Evolutionary conservation across 768 basidiomycete species (phyloP).

Genomic region (Termitomyces sp.): DNA sequence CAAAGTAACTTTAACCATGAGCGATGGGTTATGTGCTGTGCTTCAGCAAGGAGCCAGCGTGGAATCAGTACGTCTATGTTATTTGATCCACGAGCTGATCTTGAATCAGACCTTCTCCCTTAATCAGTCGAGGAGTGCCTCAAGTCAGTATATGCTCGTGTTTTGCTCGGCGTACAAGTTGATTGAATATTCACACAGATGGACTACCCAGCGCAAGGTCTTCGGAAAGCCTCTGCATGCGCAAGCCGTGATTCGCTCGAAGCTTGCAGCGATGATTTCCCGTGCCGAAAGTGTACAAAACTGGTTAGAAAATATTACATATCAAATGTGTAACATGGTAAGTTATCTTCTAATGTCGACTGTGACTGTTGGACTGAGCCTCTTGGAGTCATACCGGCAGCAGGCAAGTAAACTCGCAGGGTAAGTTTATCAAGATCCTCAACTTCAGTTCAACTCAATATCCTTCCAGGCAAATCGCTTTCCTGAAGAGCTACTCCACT

Average conservation of each 20-base stretch:
- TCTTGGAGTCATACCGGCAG: constrained; percentile 55
- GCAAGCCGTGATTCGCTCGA: constrained; percentile 84
- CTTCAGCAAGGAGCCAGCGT: constrained; percentile 19
- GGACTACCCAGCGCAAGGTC: constrained; percentile 85
- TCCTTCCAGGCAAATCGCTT: constrained; percentile 56
- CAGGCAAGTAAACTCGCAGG: constrained; percentile 77
- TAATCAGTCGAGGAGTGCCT: constrained; percentile 75
- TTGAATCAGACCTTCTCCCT: neutral
- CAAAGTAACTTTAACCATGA: constrained; percentile 90
- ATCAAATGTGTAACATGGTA: constrained; percentile 84
- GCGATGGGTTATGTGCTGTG: constrained; percentile 72
- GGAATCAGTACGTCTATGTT: constrained; percentile 11
- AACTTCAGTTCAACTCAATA: neutral
- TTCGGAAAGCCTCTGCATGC: constrained; percentile 86
- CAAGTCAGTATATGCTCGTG: constrained; percentile 38
- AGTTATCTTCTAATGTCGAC: neutral
- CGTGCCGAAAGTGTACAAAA: constrained; percentile 57
- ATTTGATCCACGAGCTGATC: neutral
- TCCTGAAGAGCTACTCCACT: constrained; percentile 69
- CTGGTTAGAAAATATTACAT: constrained; percentile 86
- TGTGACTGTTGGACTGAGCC: neutral
- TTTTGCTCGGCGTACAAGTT: neutral
- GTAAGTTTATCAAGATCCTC: constrained; percentile 26
- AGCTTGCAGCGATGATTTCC: constrained; percentile 87
- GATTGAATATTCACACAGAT: constrained; percentile 36